phyloP scores from a whole-genome alignment of 176 grass and related monocot species.

The Bothriochloa decipiens region DNA sequence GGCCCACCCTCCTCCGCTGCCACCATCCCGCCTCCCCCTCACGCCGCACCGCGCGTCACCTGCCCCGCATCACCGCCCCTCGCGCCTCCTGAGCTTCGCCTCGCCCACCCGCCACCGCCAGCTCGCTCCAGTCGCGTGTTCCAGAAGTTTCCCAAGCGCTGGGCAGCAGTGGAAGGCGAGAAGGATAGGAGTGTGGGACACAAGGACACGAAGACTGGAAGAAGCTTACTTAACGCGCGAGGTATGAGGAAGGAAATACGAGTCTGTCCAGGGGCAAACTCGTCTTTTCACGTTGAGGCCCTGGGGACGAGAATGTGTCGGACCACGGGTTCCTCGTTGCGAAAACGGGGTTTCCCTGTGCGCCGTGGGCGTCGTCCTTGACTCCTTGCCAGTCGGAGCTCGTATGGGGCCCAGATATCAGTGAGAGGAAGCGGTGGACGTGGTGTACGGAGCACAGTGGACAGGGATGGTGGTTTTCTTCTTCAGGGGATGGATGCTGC shows the following conservation, averaged over 20 bases:
- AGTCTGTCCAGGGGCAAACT: slow-evolving; percentile 36
- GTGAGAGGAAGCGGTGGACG: neutral
- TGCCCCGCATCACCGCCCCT: slow-evolving; percentile 35
- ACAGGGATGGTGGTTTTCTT: too few species aligned
- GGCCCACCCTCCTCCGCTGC: slow-evolving; percentile 34
- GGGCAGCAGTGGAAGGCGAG: slow-evolving; percentile 7
- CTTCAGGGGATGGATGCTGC: neutral
- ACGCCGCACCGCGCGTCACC: slow-evolving; percentile 20
- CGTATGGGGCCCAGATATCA: fast-evolving
- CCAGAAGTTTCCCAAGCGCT: slow-evolving; percentile 43
- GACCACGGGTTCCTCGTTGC: slow-evolving; percentile 13
- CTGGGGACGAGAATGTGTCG: neutral
- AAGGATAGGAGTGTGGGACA: slow-evolving; percentile 25
- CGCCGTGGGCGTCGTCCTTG: neutral
- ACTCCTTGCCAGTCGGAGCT: fast-evolving
- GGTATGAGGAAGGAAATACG: slow-evolving; percentile 42
- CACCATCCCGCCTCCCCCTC: neutral
- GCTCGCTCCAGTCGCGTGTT: slow-evolving; percentile 27
- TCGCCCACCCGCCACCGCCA: slow-evolving; percentile 18
- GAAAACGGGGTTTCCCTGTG: neutral
- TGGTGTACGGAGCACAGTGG: fast-evolving
- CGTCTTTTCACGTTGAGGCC: neutral
- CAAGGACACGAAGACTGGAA: neutral
- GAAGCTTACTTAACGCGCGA: neutral
- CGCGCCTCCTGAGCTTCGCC: neutral